These are phyloP conservation scores for Hypoxylon sp. DNA, from an alignment of 2,329 filamentous ascomycete species.

Conservation along the genomic window DNA sequence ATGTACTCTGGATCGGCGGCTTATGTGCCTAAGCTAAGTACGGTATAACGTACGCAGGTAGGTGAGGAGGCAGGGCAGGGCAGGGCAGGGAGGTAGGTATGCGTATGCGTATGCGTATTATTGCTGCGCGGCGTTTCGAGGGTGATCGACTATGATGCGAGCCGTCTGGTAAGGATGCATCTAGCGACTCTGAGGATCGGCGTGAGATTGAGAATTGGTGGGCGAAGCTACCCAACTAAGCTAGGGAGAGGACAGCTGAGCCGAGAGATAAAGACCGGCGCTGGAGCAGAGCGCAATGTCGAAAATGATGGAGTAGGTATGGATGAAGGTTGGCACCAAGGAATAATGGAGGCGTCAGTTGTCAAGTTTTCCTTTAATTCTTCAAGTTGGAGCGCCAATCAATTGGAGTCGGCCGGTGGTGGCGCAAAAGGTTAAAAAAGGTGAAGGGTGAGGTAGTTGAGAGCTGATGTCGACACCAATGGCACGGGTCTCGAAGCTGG, in stretches of 20 bases:
- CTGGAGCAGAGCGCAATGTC: conserved; percentile 17
- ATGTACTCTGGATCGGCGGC: conserved; percentile 39
- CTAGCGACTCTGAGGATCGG: conserved; percentile 37
- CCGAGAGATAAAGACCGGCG: conserved; percentile 10
- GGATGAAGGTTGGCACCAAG: conserved; percentile 35
- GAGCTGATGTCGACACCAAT: conserved; percentile 37
- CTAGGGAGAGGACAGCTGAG: conserved; percentile 10
- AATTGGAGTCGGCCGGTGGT: conserved; percentile 38
- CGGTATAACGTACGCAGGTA: conserved; percentile 27
- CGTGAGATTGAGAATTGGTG: conserved; percentile 10
- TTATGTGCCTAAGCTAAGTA: conserved; percentile 41
- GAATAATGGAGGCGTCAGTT: conserved; percentile 27
- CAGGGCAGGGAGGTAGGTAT: conserved; percentile 9
- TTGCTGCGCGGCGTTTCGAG: conserved; percentile 43
- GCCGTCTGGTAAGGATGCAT: conserved; percentile 45
- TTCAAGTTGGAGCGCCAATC: conserved; percentile 39
- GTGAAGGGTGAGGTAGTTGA: conserved; percentile 23
- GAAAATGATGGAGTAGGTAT: conserved; percentile 35
- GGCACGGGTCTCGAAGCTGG: conserved; percentile 29
- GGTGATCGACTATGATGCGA: conserved; percentile 41
- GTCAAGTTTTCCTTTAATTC: conserved; percentile 23
- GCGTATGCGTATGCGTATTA: conserved; percentile 44
- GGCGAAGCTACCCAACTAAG: conserved; percentile 20
- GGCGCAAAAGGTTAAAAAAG: conserved; percentile 40
- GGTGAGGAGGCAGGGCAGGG: conserved; percentile 11